Conservation (phyloP, 495 filamentous ascomycete species). For the Aspergillus steynii region DNA sequence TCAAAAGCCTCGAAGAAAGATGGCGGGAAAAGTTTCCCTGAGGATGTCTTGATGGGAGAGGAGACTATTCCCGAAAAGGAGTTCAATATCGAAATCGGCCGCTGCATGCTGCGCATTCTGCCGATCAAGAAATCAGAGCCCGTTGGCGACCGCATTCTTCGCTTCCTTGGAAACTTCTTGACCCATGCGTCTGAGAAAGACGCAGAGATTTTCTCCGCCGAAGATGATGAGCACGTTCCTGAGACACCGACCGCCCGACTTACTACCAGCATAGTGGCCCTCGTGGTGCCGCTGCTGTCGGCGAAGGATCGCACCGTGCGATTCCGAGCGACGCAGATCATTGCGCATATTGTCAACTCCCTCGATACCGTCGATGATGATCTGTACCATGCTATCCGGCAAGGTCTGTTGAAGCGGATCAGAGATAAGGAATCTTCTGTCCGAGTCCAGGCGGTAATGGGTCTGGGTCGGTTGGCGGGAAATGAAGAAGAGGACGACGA, state of each 20-base stretch:
- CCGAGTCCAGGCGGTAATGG: conserved; percentile 89
- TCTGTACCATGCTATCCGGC: conserved; percentile 74
- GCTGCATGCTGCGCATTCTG: conserved; percentile 80
- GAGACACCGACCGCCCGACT: conserved; percentile 84
- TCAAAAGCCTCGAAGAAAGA: conserved; percentile 52
- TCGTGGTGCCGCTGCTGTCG: conserved; percentile 66
- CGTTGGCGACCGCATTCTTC: conserved; percentile 80
- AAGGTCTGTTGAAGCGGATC: conserved; percentile 77
- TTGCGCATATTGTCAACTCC: conserved; percentile 85
- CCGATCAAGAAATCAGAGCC: conserved; percentile 89
- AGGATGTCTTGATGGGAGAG: conserved; percentile 42
- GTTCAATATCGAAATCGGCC: conserved; percentile 80
- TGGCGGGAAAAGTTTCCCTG: conserved; percentile 30
- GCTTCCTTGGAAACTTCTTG: conserved; percentile 84
- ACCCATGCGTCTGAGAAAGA: conserved; percentile 80
- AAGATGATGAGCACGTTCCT: conserved; percentile 52
- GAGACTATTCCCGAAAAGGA: conserved; percentile 75
- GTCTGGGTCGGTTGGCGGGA: conserved; percentile 78
- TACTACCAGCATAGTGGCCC: conserved; percentile 67
- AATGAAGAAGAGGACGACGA: conserved; percentile 77
- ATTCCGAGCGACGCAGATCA: conserved; percentile 85
- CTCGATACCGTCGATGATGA: conserved; percentile 89
- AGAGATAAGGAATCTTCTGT: conserved; percentile 92
- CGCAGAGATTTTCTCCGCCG: conserved; percentile 46
- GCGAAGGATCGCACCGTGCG: conserved; percentile 91